Evolutionary conservation across 371 early-diverging fungal species (phyloP).

Genomic region (Haplosporangium sp.): DNA sequence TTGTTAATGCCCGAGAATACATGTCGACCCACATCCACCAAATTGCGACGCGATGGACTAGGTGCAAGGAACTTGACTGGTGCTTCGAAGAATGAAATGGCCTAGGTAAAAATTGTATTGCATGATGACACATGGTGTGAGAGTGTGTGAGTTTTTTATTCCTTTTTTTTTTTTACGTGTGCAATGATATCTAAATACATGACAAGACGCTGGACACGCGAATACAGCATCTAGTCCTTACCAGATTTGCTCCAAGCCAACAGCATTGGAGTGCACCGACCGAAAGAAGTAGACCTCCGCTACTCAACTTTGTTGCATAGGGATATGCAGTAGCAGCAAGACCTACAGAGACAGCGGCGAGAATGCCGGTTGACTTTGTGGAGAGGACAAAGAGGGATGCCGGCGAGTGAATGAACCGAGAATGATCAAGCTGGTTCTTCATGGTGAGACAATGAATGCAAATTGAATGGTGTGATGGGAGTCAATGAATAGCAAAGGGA

Average conservation of each 20-base stretch:
- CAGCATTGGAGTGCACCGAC: conserved; percentile 43
- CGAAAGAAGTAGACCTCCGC: conserved; percentile 32
- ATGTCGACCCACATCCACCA: conserved; percentile 54
- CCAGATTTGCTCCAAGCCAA: conserved; percentile 50
- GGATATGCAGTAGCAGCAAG: conserved; percentile 40
- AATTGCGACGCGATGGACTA: conserved; percentile 26
- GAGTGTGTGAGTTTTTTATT: neutral
- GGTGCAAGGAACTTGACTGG: conserved; percentile 55
- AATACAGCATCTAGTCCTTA: conserved; percentile 5
- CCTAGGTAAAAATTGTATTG: conserved; percentile 9
- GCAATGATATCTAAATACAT: neutral
- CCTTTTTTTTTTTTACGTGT: neutral
- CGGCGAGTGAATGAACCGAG: conserved; percentile 31
- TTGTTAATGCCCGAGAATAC: conserved; percentile 55
- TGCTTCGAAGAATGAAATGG: conserved; percentile 52
- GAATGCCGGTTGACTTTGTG: conserved; percentile 33
- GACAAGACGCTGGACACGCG: neutral
- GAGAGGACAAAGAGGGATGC: conserved; percentile 50
- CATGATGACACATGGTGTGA: neutral
- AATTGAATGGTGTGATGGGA: neutral
- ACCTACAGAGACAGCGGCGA: conserved; percentile 46
- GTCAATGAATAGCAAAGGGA: no score
- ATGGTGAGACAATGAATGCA: conserved; percentile 5
- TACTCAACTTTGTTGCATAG: conserved; percentile 12
- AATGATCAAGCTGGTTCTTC: conserved; percentile 24